Evolutionary conservation across 106 monocot genomes (phyloP), one percentile per base, ranked within the genome.

Genomic region (Allium cepa): DNA sequence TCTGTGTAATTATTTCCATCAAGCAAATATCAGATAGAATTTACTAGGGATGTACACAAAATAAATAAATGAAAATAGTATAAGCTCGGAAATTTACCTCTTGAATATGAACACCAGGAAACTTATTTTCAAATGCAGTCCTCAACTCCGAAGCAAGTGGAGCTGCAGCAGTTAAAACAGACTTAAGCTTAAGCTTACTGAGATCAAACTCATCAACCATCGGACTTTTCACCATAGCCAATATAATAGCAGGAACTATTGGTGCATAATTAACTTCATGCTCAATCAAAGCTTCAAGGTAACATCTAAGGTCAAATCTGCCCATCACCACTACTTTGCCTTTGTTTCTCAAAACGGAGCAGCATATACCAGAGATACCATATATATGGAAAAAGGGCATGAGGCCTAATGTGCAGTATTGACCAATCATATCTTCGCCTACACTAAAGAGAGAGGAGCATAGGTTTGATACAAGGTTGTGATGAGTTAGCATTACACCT

Each of bases 341-440:
- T 56, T 78, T 92, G 84, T 80, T 86, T 62, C 84, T 72, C 46
- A 97, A 76, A 48, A 88, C 71, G 5, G 92, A 73, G 69, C 96
- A 97, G 68, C 88, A 92, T 46, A 97, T 97, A 52, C 96, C 96
- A n/a, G 82, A 82, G 73, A 83, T 86, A 60, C 96, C 96, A 63
- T 96, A 96, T 64, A 91, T 91, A 82, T 96, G 95, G 76, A 96
- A 96, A 79, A 96, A 88, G 12, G 91, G 95, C 78, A 96, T 91
- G 26, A 96, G 80, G 46, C 95, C 95, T 9, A 91, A 79, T 7
- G 78, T 79, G 2, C 76, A 80, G 57, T 85, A 77, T 22, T 88
- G 80, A 5, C 95, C 95, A 2, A 76, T 66, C 88, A 80, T 74
- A 5, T 91, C 95, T 9, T 60, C 70, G 0, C 73, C 57, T 3